phyloP scores from a whole-genome alignment of 2,329 filamentous ascomycete genomes.

The Sporothrix protearum region DNA sequence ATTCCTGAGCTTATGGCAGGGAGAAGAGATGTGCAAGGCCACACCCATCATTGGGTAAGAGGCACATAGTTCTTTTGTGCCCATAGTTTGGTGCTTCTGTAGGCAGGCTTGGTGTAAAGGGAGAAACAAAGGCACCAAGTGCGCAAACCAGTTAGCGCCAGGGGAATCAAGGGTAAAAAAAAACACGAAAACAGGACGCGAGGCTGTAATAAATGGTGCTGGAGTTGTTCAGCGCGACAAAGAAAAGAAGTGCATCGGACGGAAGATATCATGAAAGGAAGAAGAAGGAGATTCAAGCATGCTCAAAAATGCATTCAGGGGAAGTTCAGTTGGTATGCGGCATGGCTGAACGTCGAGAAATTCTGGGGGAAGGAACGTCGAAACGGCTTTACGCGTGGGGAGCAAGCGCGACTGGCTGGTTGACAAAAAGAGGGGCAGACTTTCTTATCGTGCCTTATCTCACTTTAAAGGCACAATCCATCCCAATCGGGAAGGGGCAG shows the following conservation, averaged over 20 bases:
- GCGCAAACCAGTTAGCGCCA: slow-evolving; percentile 1
- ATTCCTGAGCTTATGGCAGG: slow-evolving; percentile 15
- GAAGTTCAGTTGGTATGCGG: not conserved
- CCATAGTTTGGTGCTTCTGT: not conserved
- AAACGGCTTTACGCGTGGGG: slow-evolving; percentile 12
- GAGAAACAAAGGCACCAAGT: not conserved
- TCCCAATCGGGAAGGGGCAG: slow-evolving; percentile 21
- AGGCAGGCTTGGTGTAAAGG: not conserved
- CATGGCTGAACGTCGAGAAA: not conserved
- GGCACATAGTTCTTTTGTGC: not conserved
- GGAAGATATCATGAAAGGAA: not conserved
- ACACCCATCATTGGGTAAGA: not conserved
- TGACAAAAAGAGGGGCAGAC: not conserved
- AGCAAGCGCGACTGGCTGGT: not conserved
- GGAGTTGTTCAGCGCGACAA: not conserved
- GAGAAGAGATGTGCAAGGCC: slow-evolving; percentile 12
- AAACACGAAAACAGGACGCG: not conserved
- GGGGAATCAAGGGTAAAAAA: slow-evolving; percentile 19
- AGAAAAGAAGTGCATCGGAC: not conserved
- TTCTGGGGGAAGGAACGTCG: slow-evolving; percentile 7
- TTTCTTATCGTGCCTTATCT: not conserved
- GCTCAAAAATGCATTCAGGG: not conserved
- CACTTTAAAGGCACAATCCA: slow-evolving; percentile 15
- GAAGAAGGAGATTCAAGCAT: not conserved
- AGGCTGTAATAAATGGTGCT: not conserved